Conservation (phyloP, 257 asterid species). For the Paraleonurus japonicus region DNA sequence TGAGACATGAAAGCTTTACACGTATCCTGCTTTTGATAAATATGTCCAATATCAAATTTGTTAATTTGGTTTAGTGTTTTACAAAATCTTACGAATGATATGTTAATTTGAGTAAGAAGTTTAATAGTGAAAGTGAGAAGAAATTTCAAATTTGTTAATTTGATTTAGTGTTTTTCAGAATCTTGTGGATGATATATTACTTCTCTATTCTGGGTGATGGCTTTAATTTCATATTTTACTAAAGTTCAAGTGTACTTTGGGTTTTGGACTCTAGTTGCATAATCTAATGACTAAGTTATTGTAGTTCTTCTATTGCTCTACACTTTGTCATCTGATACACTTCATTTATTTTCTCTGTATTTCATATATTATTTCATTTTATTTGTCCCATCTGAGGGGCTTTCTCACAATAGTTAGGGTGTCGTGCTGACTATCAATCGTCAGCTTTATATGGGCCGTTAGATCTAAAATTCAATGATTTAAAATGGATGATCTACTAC, state of each 20-base stretch:
- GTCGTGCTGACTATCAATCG: too few species aligned
- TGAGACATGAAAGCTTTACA: too few species aligned
- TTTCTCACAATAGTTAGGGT: too few species aligned
- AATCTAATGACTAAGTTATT: conserved; percentile 4
- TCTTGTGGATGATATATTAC: background rate
- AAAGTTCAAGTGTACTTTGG: background rate
- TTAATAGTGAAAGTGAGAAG: background rate
- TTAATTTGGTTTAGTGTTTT: too few species aligned
- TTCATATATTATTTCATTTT: conserved; percentile 26
- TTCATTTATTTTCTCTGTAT: conserved; percentile 11
- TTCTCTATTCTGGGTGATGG: background rate
- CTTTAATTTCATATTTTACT: conserved; percentile 1
- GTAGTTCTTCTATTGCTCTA: background rate
- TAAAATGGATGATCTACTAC: too few species aligned
- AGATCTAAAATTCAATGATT: too few species aligned
- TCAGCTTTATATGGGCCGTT: too few species aligned
- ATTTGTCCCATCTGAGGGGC: too few species aligned
- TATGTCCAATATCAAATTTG: too few species aligned
- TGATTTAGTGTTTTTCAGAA: background rate
- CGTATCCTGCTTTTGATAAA: too few species aligned
- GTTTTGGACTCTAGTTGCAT: background rate
- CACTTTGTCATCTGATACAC: background rate
- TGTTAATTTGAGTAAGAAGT: too few species aligned
- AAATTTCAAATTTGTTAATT: background rate
- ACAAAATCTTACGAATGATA: too few species aligned